Base-by-base conservation (phyloP, 2,329 filamentous ascomycete species). In the Trichoderma sp. region DNA sequence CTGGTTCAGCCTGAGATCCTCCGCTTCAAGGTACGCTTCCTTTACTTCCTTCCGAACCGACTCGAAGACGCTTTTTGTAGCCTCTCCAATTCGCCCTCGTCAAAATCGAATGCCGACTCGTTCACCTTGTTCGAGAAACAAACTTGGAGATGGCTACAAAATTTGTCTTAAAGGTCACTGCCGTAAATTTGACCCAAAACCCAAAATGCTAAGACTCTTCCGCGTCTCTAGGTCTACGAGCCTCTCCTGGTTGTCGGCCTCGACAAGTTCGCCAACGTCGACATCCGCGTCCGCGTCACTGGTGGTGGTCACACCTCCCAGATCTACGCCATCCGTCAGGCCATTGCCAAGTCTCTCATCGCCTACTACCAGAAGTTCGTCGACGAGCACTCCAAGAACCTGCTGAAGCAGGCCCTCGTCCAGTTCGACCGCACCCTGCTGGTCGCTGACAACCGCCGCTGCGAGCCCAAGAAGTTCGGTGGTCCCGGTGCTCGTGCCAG, bases 311-410 rank as follows among this genome's bases (percentile, higher is more conserved):
- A 98, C 89, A 94, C 92, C 76, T 97, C 93, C 72, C 94, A 97
- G 86, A 89, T 97, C 85, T 97, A 98, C 86, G 96, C 96, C 83
- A 93, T 98, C 88, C 94, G 96, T 79, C 96, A 99, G 88, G 95
- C 96, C 80, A 98, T 99, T 82, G 91, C 94, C 87, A 99, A 98
- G 91, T 78, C 80, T 71, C 76, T 82, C 70, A 80, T 82, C 77
- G 80, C 94, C 85, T 97, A 97, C 92, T 98, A 97, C 92, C 95
- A 97, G 88, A 97, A 99, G 90, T 99, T 91, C 87, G 93, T 98
- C 85, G 96, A 99, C 83, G 96, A 99, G 92, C 94, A 98, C 92
- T 93, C 92, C 88, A 99, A 99, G 92, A 97, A 98, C 91, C 89
- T 94, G 86, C 90, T 99, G 81, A 99, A 98, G 93, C 92, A 95